Base-by-base conservation (phyloP, 257 asterid species). In the Haberlea rhodopensis region DNA sequence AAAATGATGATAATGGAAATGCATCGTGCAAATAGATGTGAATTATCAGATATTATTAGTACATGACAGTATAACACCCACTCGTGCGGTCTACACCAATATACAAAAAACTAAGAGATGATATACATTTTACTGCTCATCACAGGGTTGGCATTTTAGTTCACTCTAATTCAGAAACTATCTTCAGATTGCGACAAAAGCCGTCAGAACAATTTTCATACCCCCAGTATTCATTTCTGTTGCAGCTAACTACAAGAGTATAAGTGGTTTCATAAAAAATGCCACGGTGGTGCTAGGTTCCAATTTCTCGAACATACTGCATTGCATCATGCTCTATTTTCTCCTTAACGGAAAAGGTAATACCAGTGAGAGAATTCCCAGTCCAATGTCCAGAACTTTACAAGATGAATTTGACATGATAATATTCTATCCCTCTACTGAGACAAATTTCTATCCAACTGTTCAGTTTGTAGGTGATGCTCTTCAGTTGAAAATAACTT, bases 21-120 rank as follows among this genome's bases (percentile, higher is more conserved):
- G 20, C 48, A 63, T 48, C 20, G 29, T 19, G 66, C 27, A 62
- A 46, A 45, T 8, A 11, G 29, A 31, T 28, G 22, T 19, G 16
- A 9, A 62, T 21, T 60, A 19, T 34, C 65, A 34, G 53, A 29
- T n/a, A 61, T 27, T 63, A 69, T 68, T 58, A 54, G 71, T 69
- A 77, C 55, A 45, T 68, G 45, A 69, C 61, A 69, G 67, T 59
- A 8, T 32, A 32, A 32, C 40, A 32, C 40, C 8, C 13, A 32
- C 24, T 24, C 34, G 10, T 55, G 60, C 11, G 60, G 34, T 55
- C 60, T 0, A 2, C 54, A 54, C 31, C 43, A 16, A 21, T 24
- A n/a, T 25, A 22, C 10, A 5, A 54, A 57, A 57, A 53, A 53
- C 25, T 21, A 28, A 67, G 23, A 13, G 37, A 32, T 20, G 21